A percentile compares a stretch with the other conserved stretches of the same genome.
phyloP scores from a whole-genome alignment of 495 filamentous ascomycete genomes.

The Tricharina praecox region DNA sequence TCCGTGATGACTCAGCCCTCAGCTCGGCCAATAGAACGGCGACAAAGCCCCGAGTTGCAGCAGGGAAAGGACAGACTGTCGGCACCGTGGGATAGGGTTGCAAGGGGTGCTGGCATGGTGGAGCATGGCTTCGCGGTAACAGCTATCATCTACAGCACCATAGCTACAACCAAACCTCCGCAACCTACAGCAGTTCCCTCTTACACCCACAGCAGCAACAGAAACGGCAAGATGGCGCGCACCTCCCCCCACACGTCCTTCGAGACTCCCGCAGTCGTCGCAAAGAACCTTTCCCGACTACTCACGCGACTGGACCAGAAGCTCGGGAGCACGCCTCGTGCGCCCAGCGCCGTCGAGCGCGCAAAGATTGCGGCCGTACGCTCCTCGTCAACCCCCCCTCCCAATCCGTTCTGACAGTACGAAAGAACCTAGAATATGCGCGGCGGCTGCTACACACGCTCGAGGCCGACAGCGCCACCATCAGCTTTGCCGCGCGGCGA shows the following conservation, averaged over 20 bases:
- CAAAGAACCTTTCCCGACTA: constrained; percentile 5
- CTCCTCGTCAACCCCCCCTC: not conserved
- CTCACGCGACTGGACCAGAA: constrained; percentile 7
- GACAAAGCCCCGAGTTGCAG: too few relatives aligned
- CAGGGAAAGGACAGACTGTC: too few relatives aligned
- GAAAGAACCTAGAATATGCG: constrained; percentile 23
- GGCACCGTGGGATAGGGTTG: too few relatives aligned
- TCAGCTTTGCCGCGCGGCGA: constrained; percentile 4
- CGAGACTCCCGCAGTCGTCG: not conserved
- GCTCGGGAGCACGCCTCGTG: not conserved
- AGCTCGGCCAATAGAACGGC: too few relatives aligned
- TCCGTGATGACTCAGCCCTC: too few relatives aligned
- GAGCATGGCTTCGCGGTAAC: too few relatives aligned
- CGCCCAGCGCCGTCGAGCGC: constrained; percentile 13
- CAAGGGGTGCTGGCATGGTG: too few relatives aligned
- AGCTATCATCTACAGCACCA: too few relatives aligned
- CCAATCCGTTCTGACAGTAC: not conserved
- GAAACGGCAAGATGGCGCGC: not conserved
- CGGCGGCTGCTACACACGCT: constrained; percentile 21
- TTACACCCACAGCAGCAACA: too few relatives aligned
- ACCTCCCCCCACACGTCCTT: not conserved
- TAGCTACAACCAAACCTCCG: too few relatives aligned
- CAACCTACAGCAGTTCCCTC: too few relatives aligned
- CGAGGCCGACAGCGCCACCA: constrained; percentile 9
- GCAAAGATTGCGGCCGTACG: constrained; percentile 19